A percentile compares a stretch with the other conserved stretches of the same genome.
Evolutionary conservation across 345 rosid species (phyloP).

Genomic region (Bruguiera gymnorhiza): DNA sequence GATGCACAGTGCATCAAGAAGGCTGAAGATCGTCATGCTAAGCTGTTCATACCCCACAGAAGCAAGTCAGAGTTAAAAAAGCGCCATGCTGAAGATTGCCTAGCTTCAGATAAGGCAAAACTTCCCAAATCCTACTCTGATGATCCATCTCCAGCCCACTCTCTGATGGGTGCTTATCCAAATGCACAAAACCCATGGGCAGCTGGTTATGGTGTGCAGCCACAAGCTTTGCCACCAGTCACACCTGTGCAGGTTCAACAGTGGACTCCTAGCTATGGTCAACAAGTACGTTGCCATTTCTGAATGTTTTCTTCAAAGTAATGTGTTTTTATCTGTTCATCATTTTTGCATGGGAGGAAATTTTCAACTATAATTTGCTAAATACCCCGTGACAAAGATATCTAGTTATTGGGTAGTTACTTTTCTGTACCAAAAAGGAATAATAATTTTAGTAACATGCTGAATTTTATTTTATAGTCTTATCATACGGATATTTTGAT

Average conservation of each 20-base stretch:
- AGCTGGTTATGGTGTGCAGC: constrained; percentile 69
- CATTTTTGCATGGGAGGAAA: not conserved
- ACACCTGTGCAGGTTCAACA: constrained; percentile 67
- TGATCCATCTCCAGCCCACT: constrained; percentile 53
- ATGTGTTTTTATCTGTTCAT: too few species aligned
- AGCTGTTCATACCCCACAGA: constrained; percentile 62
- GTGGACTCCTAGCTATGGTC: constrained; percentile 75
- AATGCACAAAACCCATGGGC: constrained; percentile 78
- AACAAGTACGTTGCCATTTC: constrained; percentile 41
- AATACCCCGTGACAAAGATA: not conserved
- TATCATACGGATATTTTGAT: not conserved
- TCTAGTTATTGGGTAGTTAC: not conserved
- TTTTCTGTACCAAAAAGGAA: not conserved
- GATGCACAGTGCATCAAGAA: constrained; percentile 59
- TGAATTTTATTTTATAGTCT: not conserved
- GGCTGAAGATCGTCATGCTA: constrained; percentile 83
- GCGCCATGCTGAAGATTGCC: constrained; percentile 79
- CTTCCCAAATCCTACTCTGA: constrained; percentile 58
- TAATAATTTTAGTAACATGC: not conserved
- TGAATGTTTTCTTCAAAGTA: not conserved
- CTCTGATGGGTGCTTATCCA: constrained; percentile 70
- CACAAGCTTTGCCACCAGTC: constrained; percentile 84
- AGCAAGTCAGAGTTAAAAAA: constrained; percentile 67
- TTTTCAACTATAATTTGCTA: not conserved
- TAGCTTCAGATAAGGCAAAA: constrained; percentile 77